Evolutionary conservation across 139 green algal species (phyloP), one percentile per base, ranked within the genome.

Genomic region (Chlamydomonas sp.): DNA sequence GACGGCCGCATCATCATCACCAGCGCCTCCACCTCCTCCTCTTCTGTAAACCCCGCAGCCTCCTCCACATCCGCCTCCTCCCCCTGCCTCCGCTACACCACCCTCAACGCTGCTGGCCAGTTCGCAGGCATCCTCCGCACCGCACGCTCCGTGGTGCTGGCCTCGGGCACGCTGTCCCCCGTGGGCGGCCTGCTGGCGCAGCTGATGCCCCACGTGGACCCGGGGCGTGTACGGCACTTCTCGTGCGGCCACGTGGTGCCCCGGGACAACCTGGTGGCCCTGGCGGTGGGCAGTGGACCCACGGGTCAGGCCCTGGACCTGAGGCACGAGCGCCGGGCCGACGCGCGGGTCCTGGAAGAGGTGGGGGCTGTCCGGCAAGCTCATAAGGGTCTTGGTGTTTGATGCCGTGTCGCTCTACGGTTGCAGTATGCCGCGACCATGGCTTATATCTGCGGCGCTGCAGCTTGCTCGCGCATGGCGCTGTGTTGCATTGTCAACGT

Each of bases 141-240:
- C 64, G 90, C 95, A 2, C 92, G 94, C 58, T 92, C 96, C 14
- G 96, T 99, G 3, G 86, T 99, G 17, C 93, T 99, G 1, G 97
- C 96, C 16, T 97, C 95, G 3, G 98, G 98, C 85, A 99, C 98
- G 0, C 94, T 99, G 16, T 94, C 96, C 2, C 98, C 98, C 0
- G 63, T 97, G 16, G 79, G 86, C 20, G 73, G 80, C 78, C 84
- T 97, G 60, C 58, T 78, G 6, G 89, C 93, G 18, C 93, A 94
- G 86, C 93, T 98, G 18, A 96, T 98, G 69, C 95, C 94, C 0
- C 78, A 76, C 6, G 59, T 94, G 62, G 77, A 90, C 0, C 63
- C 68, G 0, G 64, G 76, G 14, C 80, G 80, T 1, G 66, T 98
- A 16, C 84, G 88, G 10, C 89, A 94, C 79, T 99, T 97, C 83